Evolutionary conservation across 2,329 filamentous ascomycete genomes (phyloP).

Genomic region (Aquanectria penicillioides): DNA sequence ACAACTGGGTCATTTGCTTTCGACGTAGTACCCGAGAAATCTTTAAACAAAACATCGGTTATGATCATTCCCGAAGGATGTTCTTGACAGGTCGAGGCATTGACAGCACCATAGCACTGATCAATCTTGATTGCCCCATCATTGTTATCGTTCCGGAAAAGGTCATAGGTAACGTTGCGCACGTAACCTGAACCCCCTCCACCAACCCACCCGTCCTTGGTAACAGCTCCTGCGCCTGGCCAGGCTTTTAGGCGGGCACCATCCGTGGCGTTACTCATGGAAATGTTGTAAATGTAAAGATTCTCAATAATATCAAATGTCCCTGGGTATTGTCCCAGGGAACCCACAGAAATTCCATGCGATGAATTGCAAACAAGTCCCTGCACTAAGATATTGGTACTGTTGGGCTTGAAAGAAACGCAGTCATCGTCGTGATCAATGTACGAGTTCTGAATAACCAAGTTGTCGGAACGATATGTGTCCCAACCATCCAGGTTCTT

Average conservation of each 20-base stretch:
- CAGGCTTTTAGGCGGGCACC: conserved; percentile 79
- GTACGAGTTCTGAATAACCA: conserved; percentile 75
- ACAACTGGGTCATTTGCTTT: conserved; percentile 35
- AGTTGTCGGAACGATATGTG: conserved; percentile 68
- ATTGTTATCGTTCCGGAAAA: conserved; percentile 67
- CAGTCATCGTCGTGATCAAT: conserved; percentile 59
- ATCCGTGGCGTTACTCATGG: conserved; percentile 67
- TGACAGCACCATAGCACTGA: conserved; percentile 29
- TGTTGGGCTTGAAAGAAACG: conserved; percentile 79
- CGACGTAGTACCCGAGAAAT: conserved; percentile 37
- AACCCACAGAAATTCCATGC: conserved; percentile 78
- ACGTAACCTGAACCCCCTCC: conserved; percentile 63
- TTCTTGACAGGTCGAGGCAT: background rate
- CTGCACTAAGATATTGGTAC: conserved; percentile 73
- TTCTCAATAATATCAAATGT: conserved; percentile 74
- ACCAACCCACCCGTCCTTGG: conserved; percentile 63
- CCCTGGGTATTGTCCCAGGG: conserved; percentile 71
- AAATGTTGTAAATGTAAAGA: conserved; percentile 68
- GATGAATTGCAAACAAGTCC: conserved; percentile 73
- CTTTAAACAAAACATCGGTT: conserved; percentile 36
- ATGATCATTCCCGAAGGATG: conserved; percentile 21
- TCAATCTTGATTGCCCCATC: conserved; percentile 50
- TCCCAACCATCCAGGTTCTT: conserved; percentile 74
- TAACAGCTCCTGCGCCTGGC: conserved; percentile 57
- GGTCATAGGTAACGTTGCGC: conserved; percentile 73